These are phyloP conservation scores for Botrytis fragariae DNA, from an alignment of 2,329 filamentous ascomycete species.

Conservation along the genomic window DNA sequence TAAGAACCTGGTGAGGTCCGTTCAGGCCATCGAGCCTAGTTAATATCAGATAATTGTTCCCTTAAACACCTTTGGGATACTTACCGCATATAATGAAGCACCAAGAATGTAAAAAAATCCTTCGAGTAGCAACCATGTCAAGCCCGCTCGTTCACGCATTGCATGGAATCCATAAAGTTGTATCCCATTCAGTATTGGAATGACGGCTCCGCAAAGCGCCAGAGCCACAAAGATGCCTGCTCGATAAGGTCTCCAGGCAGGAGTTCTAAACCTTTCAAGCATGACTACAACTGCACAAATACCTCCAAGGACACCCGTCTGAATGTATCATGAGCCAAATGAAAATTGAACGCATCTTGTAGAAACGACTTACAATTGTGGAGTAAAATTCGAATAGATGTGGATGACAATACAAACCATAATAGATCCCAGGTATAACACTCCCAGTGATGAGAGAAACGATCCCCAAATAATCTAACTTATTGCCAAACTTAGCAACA, in stretches of 20 bases:
- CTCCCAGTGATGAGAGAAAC: constrained; percentile 88
- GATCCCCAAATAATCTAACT: constrained; percentile 93
- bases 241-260: constrained; percentile 78
- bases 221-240: constrained; percentile 87
- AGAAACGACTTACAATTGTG: constrained; percentile 37
- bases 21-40: constrained; percentile 76
- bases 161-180: constrained; percentile 62
- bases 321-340: constrained; percentile 5
- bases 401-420: constrained; percentile 74
- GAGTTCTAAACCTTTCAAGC: constrained; percentile 79
- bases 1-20: constrained; percentile 72
- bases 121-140: constrained; percentile 77
- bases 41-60: constrained; percentile 15
- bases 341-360: neutral
- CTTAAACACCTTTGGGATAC: constrained; percentile 35
- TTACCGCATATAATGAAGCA: constrained; percentile 79
- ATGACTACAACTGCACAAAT: constrained; percentile 75
- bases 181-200: constrained; percentile 79
- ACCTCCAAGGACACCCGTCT: constrained; percentile 78
- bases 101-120: constrained; percentile 83
- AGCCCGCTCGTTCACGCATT: constrained; percentile 70
- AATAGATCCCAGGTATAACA: constrained; percentile 85
- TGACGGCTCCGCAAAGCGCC: constrained; percentile 70
- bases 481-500: constrained; percentile 82
- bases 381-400: constrained; percentile 69